phyloP scores from a whole-genome alignment of 331 rosid species.

The Pyracantha coccinea region DNA sequence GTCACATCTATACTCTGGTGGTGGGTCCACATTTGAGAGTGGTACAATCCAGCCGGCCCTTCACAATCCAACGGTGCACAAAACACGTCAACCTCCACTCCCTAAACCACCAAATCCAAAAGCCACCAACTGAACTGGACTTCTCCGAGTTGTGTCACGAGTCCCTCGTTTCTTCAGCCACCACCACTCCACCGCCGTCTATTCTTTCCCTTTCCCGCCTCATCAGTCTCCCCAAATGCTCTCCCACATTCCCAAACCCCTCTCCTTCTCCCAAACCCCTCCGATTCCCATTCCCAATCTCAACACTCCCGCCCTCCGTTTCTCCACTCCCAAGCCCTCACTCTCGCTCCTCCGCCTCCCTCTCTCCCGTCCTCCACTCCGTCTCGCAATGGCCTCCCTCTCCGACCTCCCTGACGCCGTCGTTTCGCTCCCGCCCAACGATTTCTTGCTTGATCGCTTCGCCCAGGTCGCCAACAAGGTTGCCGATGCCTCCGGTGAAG shows the following conservation, averaged over 20 bases:
- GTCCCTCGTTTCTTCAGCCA: not conserved
- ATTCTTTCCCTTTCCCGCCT: not conserved
- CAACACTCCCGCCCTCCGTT: not conserved
- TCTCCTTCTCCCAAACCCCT: constrained; percentile 3
- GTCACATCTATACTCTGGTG: too few species aligned
- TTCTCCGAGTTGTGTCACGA: not conserved
- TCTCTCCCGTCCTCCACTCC: constrained; percentile 6
- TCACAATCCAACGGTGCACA: not conserved
- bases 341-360: not conserved
- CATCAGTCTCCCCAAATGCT: constrained; percentile 17
- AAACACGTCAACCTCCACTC: not conserved
- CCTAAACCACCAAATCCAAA: not conserved
- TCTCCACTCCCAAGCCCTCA: not conserved
- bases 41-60: too few species aligned
- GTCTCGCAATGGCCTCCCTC: constrained; percentile 27
- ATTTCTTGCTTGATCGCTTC: constrained; percentile 38
- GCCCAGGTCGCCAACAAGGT: constrained; percentile 48
- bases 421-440: not conserved
- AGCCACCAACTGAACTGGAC: not conserved
- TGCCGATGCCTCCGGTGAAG: constrained; percentile 87
- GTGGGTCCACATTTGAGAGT: not conserved
- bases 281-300: not conserved
- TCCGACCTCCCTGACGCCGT: constrained; percentile 14
- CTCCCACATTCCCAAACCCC: constrained; percentile 18
- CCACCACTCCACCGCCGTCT: not conserved